phyloP scores from a whole-genome alignment of 148 eudicot genomes.

The Selenicereus undatus region DNA sequence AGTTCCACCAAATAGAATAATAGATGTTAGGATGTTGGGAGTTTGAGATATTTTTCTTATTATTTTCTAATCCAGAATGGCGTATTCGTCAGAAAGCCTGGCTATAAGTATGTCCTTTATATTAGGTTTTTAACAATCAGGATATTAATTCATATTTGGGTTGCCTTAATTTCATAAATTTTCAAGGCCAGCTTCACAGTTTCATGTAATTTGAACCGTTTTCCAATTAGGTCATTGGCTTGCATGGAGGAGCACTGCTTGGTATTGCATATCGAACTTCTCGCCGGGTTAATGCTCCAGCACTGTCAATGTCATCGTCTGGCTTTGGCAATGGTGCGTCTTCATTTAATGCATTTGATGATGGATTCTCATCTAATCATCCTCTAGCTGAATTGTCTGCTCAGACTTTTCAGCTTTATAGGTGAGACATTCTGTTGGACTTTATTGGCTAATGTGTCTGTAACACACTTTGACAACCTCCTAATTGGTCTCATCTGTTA shows the following conservation, averaged over 20 bases:
- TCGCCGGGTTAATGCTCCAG: conserved; percentile 71
- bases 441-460: background rate
- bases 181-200: background rate
- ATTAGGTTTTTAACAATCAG: background rate
- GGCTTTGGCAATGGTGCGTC: conserved; percentile 67
- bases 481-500: background rate
- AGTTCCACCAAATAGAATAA: background rate
- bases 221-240: conserved; percentile 49
- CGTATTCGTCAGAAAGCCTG: background rate
- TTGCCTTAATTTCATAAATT: background rate
- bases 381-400: conserved; percentile 58
- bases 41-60: background rate
- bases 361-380: conserved; percentile 50
- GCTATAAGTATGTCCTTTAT: background rate
- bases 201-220: conserved; percentile 8
- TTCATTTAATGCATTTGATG: conserved; percentile 75
- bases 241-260: conserved; percentile 92
- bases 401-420: conserved; percentile 84
- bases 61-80: background rate
- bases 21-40: background rate
- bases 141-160: background rate
- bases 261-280: conserved; percentile 88
- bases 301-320: conserved; percentile 82
- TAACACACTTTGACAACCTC: background rate
- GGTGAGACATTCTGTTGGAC: conserved; percentile 28